These are phyloP conservation scores for Euphorbia celastroides DNA, from an alignment of 441 rosid species.

Conservation along the genomic window DNA sequence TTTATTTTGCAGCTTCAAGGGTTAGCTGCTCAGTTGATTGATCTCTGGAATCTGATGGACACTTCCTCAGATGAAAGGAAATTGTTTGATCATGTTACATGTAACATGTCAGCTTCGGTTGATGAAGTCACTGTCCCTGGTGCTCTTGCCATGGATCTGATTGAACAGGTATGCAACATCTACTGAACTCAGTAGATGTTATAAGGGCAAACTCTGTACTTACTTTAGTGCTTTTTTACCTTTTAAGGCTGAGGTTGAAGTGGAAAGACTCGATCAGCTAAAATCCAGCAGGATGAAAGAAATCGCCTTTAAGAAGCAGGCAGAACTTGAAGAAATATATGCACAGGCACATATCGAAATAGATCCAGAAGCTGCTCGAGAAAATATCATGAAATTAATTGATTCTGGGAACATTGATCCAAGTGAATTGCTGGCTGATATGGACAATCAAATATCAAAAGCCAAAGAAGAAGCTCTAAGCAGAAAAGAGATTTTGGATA, in stretches of 20 bases:
- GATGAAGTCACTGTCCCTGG: conserved; percentile 83
- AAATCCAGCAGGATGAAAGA: conserved; percentile 96
- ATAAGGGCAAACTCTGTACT: conserved; percentile 14
- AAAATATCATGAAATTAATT: conserved; percentile 69
- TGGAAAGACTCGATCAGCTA: conserved; percentile 87
- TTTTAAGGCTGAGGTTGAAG: conserved; percentile 82
- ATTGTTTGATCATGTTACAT: conserved; percentile 80
- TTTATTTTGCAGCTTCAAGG: conserved; percentile 71
- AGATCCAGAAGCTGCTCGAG: conserved; percentile 80
- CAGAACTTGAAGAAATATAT: conserved; percentile 88
- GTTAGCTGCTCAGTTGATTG: conserved; percentile 72
- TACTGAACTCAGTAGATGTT: neutral
- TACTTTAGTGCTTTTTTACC: conserved; percentile 11
- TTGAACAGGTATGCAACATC: conserved; percentile 66
- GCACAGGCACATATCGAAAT: conserved; percentile 74
- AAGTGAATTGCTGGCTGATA: conserved; percentile 72
- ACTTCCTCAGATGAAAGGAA: conserved; percentile 79
- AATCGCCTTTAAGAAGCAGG: conserved; percentile 82
- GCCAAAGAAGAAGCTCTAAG: conserved; percentile 91
- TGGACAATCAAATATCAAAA: conserved; percentile 81
- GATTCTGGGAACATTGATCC: conserved; percentile 92
- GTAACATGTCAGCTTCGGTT: conserved; percentile 81
- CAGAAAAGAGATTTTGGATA: conserved; percentile 92
- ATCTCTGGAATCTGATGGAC: conserved; percentile 98
- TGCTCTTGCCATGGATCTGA: conserved; percentile 79